These are phyloP conservation scores for Pestalotiopsis sp. DNA, from an alignment of 2,329 filamentous ascomycete species.

Conservation along the genomic window DNA sequence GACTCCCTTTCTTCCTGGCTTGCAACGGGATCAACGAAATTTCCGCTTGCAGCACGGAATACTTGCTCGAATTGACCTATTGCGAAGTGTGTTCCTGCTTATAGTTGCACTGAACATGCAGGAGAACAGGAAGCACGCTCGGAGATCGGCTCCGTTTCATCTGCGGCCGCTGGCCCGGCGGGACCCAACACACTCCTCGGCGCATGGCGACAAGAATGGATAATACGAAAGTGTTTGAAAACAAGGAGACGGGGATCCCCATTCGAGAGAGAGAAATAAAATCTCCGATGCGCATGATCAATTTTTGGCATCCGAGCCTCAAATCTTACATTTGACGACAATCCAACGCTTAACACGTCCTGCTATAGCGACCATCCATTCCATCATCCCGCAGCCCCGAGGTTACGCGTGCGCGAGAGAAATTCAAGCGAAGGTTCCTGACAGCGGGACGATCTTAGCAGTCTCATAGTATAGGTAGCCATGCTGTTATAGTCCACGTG, in stretches of 20 bases:
- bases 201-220: not conserved
- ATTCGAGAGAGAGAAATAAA: not conserved
- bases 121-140: constrained; percentile 4
- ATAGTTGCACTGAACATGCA: not conserved
- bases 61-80: not conserved
- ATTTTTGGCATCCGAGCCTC: not conserved
- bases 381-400: not conserved
- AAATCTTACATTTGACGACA: not conserved
- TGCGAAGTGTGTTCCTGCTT: not conserved
- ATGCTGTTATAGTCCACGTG: no score
- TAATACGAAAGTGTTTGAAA: not conserved
- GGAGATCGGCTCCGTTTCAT: constrained; percentile 14
- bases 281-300: not conserved
- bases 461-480: no score
- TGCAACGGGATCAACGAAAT: not conserved
- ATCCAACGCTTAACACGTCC: not conserved
- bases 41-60: not conserved
- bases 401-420: no score
- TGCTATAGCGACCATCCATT: not conserved
- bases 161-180: not conserved
- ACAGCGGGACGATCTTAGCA: no score
- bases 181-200: not conserved
- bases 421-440: no score
- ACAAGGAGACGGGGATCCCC: no score
- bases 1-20: not conserved